Evolutionary conservation across 2,329 filamentous ascomycete genomes (phyloP).

Genomic region (Ophiostoma perfectum): DNA sequence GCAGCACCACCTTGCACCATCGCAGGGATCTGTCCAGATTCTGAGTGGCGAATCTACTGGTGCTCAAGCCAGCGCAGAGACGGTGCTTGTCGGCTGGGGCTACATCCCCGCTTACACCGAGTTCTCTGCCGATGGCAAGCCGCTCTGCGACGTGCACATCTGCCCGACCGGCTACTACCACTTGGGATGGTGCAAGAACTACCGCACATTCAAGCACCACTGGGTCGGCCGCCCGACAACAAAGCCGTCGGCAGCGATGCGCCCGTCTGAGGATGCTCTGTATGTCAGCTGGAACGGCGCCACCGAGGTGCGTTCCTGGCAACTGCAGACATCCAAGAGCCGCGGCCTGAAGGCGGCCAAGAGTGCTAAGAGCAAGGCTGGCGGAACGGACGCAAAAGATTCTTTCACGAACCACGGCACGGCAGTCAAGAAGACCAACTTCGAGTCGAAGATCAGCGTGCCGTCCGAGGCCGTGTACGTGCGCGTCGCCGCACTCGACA

Average conservation of each 20-base stretch:
- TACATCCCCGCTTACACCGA: constrained; percentile 44
- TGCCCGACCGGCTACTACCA: constrained; percentile 13
- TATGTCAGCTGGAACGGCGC: constrained; percentile 35
- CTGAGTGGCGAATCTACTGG: constrained; percentile 23
- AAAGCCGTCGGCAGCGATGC: constrained; percentile 17
- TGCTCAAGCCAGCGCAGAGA: constrained; percentile 31
- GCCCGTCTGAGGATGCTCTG: constrained; percentile 25
- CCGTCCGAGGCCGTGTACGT: neutral
- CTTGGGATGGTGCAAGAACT: constrained; percentile 25
- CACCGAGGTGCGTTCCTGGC: constrained; percentile 27
- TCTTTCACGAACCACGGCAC: neutral
- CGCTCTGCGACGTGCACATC: constrained; percentile 39
- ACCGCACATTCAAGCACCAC: constrained; percentile 29
- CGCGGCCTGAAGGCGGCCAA: neutral
- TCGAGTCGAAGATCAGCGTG: constrained; percentile 2
- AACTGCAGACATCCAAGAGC: constrained; percentile 9
- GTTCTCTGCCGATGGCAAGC: constrained; percentile 36
- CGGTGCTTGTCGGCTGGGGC: constrained; percentile 44
- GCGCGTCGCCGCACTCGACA: constrained; percentile 17
- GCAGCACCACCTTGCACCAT: constrained; percentile 34
- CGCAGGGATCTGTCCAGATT: constrained; percentile 40
- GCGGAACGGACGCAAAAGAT: neutral
- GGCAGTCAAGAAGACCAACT: constrained; percentile 4
- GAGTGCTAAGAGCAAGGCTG: neutral
- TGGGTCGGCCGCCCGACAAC: constrained; percentile 28